These are phyloP conservation scores for Omphalea diandra DNA, from an alignment of 441 rosid genomes.

Conservation along the genomic window DNA sequence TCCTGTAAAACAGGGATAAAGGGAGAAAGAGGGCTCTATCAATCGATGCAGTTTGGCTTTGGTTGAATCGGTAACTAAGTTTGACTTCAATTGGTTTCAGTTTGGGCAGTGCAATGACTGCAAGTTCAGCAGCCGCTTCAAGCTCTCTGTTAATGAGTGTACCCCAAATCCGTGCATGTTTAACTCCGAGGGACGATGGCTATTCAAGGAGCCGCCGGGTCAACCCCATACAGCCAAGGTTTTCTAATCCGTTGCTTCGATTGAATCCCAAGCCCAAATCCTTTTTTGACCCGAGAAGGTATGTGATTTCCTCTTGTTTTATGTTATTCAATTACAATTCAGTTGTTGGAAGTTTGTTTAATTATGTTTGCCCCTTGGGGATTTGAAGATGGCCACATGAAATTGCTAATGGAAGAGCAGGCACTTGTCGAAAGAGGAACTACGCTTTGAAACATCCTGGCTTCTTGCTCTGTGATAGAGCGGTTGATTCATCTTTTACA, in stretches of 20 bases:
- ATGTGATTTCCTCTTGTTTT: background rate
- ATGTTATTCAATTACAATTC: background rate
- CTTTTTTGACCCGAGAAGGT: constrained; percentile 12
- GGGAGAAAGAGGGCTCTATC: background rate
- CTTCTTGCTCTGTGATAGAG: constrained; percentile 33
- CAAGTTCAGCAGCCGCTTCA: constrained; percentile 19
- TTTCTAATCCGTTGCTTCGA: constrained; percentile 14
- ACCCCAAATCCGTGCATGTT: constrained; percentile 15
- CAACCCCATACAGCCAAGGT: constrained; percentile 8
- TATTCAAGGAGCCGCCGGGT: constrained; percentile 9
- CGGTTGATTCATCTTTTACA: constrained; percentile 30
- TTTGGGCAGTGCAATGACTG: constrained; percentile 17
- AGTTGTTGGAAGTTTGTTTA: background rate
- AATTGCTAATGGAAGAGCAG: constrained; percentile 32
- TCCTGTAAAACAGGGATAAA: background rate
- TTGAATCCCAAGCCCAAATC: constrained; percentile 11
- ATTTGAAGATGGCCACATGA: constrained; percentile 48
- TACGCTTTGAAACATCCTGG: constrained; percentile 34
- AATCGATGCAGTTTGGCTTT: background rate
- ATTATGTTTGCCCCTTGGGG: constrained; percentile 7
- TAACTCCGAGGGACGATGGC: constrained; percentile 12
- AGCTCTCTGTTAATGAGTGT: constrained; percentile 15
- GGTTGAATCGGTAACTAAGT: background rate
- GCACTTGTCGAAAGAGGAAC: constrained; percentile 32
- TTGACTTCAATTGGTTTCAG: background rate